Evolutionary conservation across 352 stramenopile genomes (phyloP).

Genomic region (Globisporangium ultimum): DNA sequence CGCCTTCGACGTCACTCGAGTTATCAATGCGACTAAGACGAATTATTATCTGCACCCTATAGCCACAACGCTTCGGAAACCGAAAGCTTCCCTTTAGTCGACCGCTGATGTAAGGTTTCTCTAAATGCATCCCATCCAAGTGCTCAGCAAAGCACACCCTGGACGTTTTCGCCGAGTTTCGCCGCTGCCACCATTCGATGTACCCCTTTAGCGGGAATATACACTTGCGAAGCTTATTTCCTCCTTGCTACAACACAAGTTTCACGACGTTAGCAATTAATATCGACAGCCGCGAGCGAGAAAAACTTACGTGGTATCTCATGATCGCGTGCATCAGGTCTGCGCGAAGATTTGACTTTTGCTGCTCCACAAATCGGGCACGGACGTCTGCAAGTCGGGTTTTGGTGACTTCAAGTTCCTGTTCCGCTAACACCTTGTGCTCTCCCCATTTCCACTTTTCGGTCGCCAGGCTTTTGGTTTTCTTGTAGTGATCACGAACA

Average conservation of each 20-base stretch:
- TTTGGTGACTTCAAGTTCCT: conserved; percentile 57
- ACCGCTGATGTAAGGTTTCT: conserved; percentile 14
- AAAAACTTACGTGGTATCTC: conserved; percentile 43
- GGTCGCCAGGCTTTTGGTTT: conserved; percentile 37
- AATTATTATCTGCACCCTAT: conserved; percentile 35
- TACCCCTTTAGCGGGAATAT: conserved; percentile 57
- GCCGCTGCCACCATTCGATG: conserved; percentile 65
- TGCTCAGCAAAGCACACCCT: conserved; percentile 25
- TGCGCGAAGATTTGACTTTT: conserved; percentile 32
- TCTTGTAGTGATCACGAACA: conserved; percentile 57
- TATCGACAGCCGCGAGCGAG: background rate
- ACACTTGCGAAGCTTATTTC: conserved; percentile 39
- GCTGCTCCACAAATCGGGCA: conserved; percentile 50
- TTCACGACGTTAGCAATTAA: background rate
- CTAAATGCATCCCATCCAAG: conserved; percentile 20
- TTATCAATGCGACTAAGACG: background rate
- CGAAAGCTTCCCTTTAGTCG: conserved; percentile 32
- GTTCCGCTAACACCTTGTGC: conserved; percentile 37
- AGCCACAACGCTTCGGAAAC: conserved; percentile 53
- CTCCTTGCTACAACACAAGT: conserved; percentile 33
- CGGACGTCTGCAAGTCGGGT: conserved; percentile 48
- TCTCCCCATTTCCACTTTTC: conserved; percentile 66
- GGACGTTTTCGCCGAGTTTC: conserved; percentile 32
- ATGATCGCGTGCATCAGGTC: conserved; percentile 40
- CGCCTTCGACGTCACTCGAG: too few species aligned